A percentile compares a stretch with the other conserved stretches of the same genome.
phyloP scores from a whole-genome alignment of 176 grass and related monocot genomes.

The Triticum urartu region DNA sequence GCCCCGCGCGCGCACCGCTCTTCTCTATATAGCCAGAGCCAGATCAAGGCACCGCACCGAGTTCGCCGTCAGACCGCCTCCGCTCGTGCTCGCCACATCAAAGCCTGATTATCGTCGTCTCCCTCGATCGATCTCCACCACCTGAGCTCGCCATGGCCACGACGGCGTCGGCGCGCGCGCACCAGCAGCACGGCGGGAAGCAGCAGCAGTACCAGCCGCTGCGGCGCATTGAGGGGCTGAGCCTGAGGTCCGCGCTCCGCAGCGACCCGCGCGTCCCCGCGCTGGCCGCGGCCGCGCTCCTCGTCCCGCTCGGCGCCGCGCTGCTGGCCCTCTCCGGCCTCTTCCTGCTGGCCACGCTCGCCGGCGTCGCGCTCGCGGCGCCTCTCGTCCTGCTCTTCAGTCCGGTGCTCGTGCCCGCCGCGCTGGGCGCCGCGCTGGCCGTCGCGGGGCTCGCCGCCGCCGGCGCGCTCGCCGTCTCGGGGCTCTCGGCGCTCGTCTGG shows the following conservation, averaged over 20 bases:
- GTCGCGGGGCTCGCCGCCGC: conserved; percentile 30
- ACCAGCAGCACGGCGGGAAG: background rate
- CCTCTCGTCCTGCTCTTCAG: conserved; percentile 55
- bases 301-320: conserved; percentile 41
- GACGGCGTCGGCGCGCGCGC: background rate
- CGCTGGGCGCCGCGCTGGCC: conserved; percentile 22
- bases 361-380: conserved; percentile 13
- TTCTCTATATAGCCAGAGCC: background rate
- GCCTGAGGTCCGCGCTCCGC: conserved; percentile 2
- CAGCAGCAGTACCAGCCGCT: conserved; percentile 6
- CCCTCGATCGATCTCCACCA: background rate
- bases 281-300: conserved; percentile 14
- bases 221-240: conserved; percentile 18
- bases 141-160: background rate
- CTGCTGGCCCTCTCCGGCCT: conserved; percentile 33
- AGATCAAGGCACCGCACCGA: background rate
- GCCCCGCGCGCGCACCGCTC: background rate
- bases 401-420: conserved; percentile 45
- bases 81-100: background rate
- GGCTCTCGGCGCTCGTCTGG: conserved; percentile 48
- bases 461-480: conserved; percentile 33
- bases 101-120: background rate
- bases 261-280: background rate
- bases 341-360: conserved; percentile 31
- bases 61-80: background rate